Base-by-base conservation (phyloP, 169 alveolate genomes). In the Sarcocystis neurona region DNA sequence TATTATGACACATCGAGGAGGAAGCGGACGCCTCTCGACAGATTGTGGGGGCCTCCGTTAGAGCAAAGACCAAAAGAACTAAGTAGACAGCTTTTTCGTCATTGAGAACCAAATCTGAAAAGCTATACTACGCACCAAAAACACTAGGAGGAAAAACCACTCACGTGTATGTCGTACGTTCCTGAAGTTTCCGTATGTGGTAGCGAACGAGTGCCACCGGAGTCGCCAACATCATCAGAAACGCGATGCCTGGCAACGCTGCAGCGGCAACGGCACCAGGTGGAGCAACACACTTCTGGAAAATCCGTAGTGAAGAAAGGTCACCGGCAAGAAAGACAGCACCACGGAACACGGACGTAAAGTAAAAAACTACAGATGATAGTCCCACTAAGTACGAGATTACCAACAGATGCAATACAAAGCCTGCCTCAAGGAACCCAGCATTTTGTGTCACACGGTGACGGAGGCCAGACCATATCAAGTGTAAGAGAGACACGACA, bases 211-310 rank as follows among this genome's bases (percentile, higher is more conserved):
- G 86, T 10, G 41, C 47, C 41, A 86, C 2, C 12, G 90, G 90
- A 0, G 86, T 37, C 43, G 86, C 41, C 53, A 86, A 77, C 90
- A 86, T n/a, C 46, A 41, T 34, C 68, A 70, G 70, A 50, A 86
- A 86, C 68, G n/a, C 32, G 50, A 86, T 12, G 86, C 90, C 70
- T 10, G 90, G 90, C 30, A 53, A 44, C 70, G 70, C 90, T 74
- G 90, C 60, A 44, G 39, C 5, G 68, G 0, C 30, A 4, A 79
- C 39, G 12, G 6, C 43, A 18, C 37, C 4, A n/a, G 32, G 43
- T 1, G 70, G 23, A 2, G 23, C 4, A 32, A 58, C 70, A 32
- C 70, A 23, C 30, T 58, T 6, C 18, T 2, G 27, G 60, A 8
- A 18, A 10, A 18, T 8, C 60, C 18, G 60, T 50, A 8, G 60